Conservation (phyloP, 139 green algal genomes). For the Yamagishiella unicocca region DNA sequence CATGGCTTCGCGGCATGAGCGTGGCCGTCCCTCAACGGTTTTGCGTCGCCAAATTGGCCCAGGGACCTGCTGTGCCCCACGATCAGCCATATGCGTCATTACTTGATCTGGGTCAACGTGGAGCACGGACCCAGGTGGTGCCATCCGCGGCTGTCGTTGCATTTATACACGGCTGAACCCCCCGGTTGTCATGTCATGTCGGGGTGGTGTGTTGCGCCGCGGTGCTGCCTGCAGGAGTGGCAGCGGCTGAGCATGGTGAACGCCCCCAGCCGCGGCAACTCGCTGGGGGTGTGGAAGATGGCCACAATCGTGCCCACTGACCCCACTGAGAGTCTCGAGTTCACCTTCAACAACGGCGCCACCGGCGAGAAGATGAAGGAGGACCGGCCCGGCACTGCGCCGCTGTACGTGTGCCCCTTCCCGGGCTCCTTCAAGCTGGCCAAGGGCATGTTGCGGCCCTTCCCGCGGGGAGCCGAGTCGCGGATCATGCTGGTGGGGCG, state of each 20-base stretch:
- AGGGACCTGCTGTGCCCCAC: no score
- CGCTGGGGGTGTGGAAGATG: constrained; percentile 57
- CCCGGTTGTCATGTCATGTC: no score
- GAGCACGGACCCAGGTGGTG: no score
- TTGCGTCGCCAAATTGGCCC: no score
- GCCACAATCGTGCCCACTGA: constrained; percentile 53
- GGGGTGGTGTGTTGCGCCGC: no score
- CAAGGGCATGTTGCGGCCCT: constrained; percentile 54
- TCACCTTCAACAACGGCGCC: constrained; percentile 47
- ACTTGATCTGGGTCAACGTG: no score
- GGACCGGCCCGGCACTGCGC: constrained; percentile 47
- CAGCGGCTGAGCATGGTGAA: constrained; percentile 55
- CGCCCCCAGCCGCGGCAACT: constrained; percentile 50
- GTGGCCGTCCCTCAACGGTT: no score
- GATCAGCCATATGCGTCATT: no score
- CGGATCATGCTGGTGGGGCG: constrained; percentile 55
- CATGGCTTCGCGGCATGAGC: no score
- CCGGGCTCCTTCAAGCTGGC: constrained; percentile 60
- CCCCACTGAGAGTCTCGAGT: constrained; percentile 54
- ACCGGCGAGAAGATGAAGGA: constrained; percentile 47
- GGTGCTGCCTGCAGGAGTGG: constrained; percentile 36
- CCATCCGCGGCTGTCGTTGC: no score
- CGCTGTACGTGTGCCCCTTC: constrained; percentile 49
- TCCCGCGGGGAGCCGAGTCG: constrained; percentile 53
- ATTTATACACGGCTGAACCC: no score